A percentile compares a stretch with the other conserved stretches of the same genome.
phyloP scores from a whole-genome alignment of 371 early-diverging fungal genomes.

The Mortierella sp. region DNA sequence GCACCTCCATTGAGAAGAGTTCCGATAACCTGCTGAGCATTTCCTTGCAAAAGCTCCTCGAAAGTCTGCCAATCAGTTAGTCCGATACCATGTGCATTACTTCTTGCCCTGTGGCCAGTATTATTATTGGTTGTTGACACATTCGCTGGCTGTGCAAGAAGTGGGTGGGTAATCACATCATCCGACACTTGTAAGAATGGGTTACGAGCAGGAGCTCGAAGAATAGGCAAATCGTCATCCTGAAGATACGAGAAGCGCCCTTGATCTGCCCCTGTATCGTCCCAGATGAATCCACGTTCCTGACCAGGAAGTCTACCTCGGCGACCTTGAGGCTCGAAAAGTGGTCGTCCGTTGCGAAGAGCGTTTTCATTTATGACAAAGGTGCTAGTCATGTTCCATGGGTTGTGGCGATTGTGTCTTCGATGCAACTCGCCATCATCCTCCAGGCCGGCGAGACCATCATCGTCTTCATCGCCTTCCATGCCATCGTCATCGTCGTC shows the following conservation, averaged over 20 bases:
- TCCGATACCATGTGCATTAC: constrained; percentile 34
- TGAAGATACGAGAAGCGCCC: constrained; percentile 45
- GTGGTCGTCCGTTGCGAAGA: constrained; percentile 27
- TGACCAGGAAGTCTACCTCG: constrained; percentile 42
- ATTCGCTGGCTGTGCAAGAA: constrained; percentile 66
- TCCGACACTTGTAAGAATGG: constrained; percentile 57
- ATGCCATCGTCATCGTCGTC: constrained; percentile 44
- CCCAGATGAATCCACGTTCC: constrained; percentile 50
- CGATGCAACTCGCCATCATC: constrained; percentile 58
- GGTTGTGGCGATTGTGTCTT: constrained; percentile 50
- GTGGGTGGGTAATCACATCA: constrained; percentile 76
- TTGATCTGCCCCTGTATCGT: constrained; percentile 36
- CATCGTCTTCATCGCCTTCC: constrained; percentile 59
- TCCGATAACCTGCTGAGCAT: constrained; percentile 75
- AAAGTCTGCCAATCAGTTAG: constrained; percentile 72
- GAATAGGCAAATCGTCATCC: constrained; percentile 45
- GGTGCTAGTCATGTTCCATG: constrained; percentile 44
- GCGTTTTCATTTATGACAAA: constrained; percentile 48
- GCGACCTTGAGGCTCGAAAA: constrained; percentile 36
- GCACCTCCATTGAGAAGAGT: constrained; percentile 65
- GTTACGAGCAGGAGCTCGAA: constrained; percentile 46
- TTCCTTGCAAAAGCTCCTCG: constrained; percentile 79
- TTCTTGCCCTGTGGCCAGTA: constrained; percentile 31
- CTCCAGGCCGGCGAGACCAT: constrained; percentile 52
- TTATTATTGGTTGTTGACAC: constrained; percentile 36